These are phyloP conservation scores for Nakazawaea wyomingensis DNA, from an alignment of 805 yeast species.

Conservation along the genomic window DNA sequence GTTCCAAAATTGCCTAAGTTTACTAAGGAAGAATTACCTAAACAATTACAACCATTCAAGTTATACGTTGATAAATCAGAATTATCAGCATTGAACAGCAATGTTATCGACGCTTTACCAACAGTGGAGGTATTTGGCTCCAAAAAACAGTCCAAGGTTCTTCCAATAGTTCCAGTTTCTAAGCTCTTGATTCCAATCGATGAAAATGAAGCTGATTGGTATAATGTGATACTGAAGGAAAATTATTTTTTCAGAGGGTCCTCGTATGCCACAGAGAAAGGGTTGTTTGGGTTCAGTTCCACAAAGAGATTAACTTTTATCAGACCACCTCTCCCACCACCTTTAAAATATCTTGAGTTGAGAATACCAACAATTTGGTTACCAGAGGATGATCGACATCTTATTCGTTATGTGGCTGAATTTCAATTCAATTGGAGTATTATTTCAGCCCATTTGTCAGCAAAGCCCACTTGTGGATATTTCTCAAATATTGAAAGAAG, in stretches of 20 bases:
- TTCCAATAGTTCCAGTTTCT: constrained; percentile 53
- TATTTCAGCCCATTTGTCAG: constrained; percentile 74
- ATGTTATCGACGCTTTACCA: constrained; percentile 44
- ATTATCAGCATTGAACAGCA: constrained; percentile 39
- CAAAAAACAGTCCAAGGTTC: constrained; percentile 16
- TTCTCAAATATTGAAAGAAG: constrained; percentile 88
- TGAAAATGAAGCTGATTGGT: constrained; percentile 55
- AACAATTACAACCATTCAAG: constrained; percentile 36
- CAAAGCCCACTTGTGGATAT: constrained; percentile 62
- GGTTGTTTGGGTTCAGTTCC: constrained; percentile 45
- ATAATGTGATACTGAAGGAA: constrained; percentile 49
- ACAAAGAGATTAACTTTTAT: constrained; percentile 57
- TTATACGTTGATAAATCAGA: constrained; percentile 36
- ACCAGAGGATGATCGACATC: constrained; percentile 83
- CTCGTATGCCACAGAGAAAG: constrained; percentile 45
- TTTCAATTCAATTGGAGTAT: constrained; percentile 92
- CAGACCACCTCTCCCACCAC: constrained; percentile 91
- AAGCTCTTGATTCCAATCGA: constrained; percentile 61
- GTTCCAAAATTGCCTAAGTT: constrained; percentile 25
- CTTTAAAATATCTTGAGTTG: constrained; percentile 68
- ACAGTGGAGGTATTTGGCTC: constrained; percentile 43
- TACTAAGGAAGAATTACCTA: constrained; percentile 24
- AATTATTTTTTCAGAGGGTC: constrained; percentile 27
- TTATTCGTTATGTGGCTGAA: constrained; percentile 78
- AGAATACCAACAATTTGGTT: constrained; percentile 95